Evolutionary conservation across 2,329 filamentous ascomycete species (phyloP).

Genomic region (Didymella pomorum): DNA sequence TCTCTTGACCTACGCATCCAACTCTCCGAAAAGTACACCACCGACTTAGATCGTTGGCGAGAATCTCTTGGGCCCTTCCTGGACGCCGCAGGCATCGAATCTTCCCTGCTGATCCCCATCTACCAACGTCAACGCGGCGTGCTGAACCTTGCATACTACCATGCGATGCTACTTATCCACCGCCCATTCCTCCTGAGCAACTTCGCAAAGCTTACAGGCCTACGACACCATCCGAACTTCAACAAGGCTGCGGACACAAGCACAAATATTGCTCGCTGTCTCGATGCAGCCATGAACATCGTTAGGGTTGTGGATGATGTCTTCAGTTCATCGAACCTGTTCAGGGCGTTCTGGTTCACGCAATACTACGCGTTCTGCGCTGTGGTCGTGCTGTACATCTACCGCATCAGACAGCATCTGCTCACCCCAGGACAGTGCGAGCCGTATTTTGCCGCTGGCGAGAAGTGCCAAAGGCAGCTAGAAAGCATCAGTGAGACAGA

Average conservation of each 20-base stretch:
- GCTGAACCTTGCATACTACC: conserved; percentile 62
- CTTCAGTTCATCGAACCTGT: conserved; percentile 52
- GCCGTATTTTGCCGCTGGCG: conserved; percentile 53
- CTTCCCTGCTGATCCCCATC: conserved; percentile 57
- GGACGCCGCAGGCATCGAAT: conserved; percentile 50
- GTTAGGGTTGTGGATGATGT: conserved; percentile 57
- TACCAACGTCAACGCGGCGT: conserved; percentile 63
- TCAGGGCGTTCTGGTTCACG: conserved; percentile 62
- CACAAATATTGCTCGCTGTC: conserved; percentile 55
- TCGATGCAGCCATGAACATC: conserved; percentile 58
- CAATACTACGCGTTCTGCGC: conserved; percentile 64
- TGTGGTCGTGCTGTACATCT: conserved; percentile 63
- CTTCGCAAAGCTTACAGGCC: conserved; percentile 48
- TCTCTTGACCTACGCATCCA: conserved; percentile 44
- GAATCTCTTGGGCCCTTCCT: conserved; percentile 55
- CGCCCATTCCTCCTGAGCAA: conserved; percentile 62
- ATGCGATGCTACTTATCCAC: conserved; percentile 65
- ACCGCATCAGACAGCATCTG: conserved; percentile 60
- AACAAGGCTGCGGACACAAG: conserved; percentile 30
- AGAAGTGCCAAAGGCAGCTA: conserved; percentile 54
- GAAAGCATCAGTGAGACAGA: conserved; percentile 43
- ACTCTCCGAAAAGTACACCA: conserved; percentile 54
- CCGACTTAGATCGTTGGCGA: conserved; percentile 57
- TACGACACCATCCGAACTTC: conserved; percentile 32
- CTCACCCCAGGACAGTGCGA: conserved; percentile 59